Evolutionary conservation across 2,329 filamentous ascomycete species (phyloP).

Genomic region (Aspergillus versicolor): DNA sequence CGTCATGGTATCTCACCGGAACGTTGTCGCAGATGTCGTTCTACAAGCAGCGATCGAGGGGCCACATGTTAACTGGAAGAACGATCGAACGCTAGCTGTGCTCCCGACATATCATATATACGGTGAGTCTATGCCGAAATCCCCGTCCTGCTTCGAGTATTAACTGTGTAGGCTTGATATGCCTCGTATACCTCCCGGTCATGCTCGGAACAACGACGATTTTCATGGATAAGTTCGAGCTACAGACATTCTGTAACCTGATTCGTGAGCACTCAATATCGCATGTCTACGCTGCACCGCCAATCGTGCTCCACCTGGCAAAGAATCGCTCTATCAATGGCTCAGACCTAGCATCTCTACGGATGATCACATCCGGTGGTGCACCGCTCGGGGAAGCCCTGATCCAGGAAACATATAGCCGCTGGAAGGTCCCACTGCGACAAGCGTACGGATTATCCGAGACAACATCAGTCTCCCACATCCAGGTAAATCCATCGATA

Average conservation of each 20-base stretch:
- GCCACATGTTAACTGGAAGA: conserved; percentile 7
- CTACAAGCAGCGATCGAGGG: conserved; percentile 11
- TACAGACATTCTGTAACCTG: conserved; percentile 9
- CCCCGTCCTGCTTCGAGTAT: neutral
- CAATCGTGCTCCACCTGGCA: conserved; percentile 19
- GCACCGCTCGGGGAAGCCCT: conserved; percentile 18
- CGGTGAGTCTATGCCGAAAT: conserved; percentile 5
- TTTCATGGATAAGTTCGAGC: conserved; percentile 18
- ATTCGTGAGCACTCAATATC: conserved; percentile 16
- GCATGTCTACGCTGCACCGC: conserved; percentile 18
- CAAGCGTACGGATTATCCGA: conserved; percentile 23
- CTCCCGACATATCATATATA: conserved; percentile 24
- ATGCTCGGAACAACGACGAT: conserved; percentile 13
- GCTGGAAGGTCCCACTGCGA: conserved; percentile 13
- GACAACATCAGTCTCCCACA: conserved; percentile 16
- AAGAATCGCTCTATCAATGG: conserved; percentile 12
- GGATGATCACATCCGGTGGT: conserved; percentile 22
- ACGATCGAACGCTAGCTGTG: conserved; percentile 14
- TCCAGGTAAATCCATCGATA: conserved; percentile 9
- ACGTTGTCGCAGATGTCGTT: conserved; percentile 18
- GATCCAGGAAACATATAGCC: conserved; percentile 14
- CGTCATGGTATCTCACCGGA: conserved; percentile 19
- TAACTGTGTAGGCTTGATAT: conserved; percentile 14
- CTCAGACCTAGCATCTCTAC: conserved; percentile 17
- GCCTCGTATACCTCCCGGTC: conserved; percentile 17